Evolutionary conservation across 2,329 filamentous ascomycete genomes (phyloP).

Genomic region (Penicillium rolfsii): DNA sequence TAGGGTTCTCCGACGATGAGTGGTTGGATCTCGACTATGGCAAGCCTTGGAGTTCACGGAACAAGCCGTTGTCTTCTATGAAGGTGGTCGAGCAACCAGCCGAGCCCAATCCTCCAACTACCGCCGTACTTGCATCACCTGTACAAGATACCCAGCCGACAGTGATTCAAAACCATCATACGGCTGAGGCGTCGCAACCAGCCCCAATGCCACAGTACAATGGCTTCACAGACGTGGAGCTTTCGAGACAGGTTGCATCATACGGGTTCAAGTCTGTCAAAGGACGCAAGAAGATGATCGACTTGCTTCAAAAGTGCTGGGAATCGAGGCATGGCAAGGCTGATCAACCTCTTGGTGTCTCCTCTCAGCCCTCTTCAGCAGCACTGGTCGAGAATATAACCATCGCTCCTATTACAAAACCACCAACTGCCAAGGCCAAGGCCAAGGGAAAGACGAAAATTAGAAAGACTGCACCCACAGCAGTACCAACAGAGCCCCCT

Average conservation of each 20-base stretch:
- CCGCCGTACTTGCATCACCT: slow-evolving; percentile 2
- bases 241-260: slow-evolving; percentile 63
- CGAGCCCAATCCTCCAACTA: neutral
- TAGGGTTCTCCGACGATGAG: slow-evolving; percentile 13
- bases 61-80: neutral
- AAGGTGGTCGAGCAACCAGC: neutral
- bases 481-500: neutral
- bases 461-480: slow-evolving; percentile 8
- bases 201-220: slow-evolving; percentile 60
- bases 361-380: neutral
- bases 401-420: neutral
- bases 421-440: slow-evolving; percentile 1
- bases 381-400: neutral
- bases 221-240: slow-evolving; percentile 63
- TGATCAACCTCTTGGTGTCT: slow-evolving; percentile 22
- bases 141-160: slow-evolving; percentile 1
- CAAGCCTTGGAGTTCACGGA: slow-evolving; percentile 11
- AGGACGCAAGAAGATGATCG: slow-evolving; percentile 69
- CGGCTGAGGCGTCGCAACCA: slow-evolving; percentile 2
- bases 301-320: slow-evolving; percentile 72
- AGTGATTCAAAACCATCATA: neutral
- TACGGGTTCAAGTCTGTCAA: slow-evolving; percentile 76
- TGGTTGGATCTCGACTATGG: slow-evolving; percentile 26
- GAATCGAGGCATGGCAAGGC: slow-evolving; percentile 54
- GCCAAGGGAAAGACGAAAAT: slow-evolving; percentile 17